Evolutionary conservation across 331 rosid genomes (phyloP), one percentile per base, ranked within the genome.

Genomic region (Acacia pycnantha): DNA sequence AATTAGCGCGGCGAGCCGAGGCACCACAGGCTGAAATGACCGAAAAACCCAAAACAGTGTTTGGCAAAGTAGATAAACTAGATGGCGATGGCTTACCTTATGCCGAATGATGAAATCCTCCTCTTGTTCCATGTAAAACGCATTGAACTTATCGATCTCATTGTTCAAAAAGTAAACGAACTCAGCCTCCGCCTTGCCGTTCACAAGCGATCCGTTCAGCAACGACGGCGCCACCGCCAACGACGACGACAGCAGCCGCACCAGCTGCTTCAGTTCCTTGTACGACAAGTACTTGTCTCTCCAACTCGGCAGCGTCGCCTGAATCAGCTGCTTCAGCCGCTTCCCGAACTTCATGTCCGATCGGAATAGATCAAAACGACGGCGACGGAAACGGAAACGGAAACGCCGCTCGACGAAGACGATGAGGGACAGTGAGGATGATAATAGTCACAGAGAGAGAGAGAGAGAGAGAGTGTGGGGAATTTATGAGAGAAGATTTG

Each of bases 141-240:
- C 84, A 75, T 95, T 95, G 83, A 95, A 92, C 91, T 95, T 95
- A 22, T 95, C 94, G 35, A 95, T 89, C 92, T 95, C 98, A 74
- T 77, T 88, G 88, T 93, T 85, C 92, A 95, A 86, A 75, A 92
- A 58, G 75, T 72, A 87, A 27, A 95, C 82, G 66, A 95, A 93
- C 82, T 88, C 88, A 4, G 90, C 89, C 87, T 90, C 93, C 0
- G 86, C 86, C 78, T 80, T 85, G 2, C 81, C 97, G 14, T 76
- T 80, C 62, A 79, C 89, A 3, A 56, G 13, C 0, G 93, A 85
- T 7, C 82, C 88, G 29, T 84, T 81, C 79, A 65, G 9, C 84
- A 73, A 22, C 24, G 59, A 46, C 54, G 59, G n/a, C 15, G 85
- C 73, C 18, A 87, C 82, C 11, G 86, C 50, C 12, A 95, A 84